These are phyloP conservation scores for Penicillium salamii DNA, from an alignment of 495 filamentous ascomycete species.

Conservation along the genomic window DNA sequence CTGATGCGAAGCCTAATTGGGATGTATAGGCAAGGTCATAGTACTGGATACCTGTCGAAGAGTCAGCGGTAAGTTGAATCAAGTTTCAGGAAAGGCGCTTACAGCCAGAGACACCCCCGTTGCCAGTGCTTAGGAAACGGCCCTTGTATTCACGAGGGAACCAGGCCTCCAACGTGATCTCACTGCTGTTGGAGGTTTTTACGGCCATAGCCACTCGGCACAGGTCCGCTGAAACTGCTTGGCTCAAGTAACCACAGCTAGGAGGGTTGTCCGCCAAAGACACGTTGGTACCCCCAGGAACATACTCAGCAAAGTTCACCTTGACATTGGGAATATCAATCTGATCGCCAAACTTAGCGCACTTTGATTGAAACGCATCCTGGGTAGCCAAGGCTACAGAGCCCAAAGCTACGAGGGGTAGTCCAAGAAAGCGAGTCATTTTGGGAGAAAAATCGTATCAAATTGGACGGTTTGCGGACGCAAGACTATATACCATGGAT, in stretches of 20 bases:
- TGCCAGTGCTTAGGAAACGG: constrained; percentile 54
- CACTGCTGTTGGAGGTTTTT: constrained; percentile 49
- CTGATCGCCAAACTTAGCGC: constrained; percentile 27
- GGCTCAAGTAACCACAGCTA: constrained; percentile 39
- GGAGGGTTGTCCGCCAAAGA: constrained; percentile 44
- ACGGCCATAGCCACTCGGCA: constrained; percentile 59
- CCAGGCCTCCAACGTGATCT: constrained; percentile 58
- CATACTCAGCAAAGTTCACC: constrained; percentile 39
- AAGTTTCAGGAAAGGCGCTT: constrained; percentile 11
- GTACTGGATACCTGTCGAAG: constrained; percentile 42
- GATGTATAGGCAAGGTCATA: constrained; percentile 43
- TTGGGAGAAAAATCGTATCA: background rate
- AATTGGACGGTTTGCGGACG: background rate
- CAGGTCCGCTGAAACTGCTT: constrained; percentile 44
- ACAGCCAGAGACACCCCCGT: constrained; percentile 57
- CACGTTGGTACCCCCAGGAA: constrained; percentile 48
- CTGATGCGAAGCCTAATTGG: constrained; percentile 51
- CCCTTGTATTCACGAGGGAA: constrained; percentile 52
- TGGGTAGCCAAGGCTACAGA: constrained; percentile 25
- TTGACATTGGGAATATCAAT: constrained; percentile 37
- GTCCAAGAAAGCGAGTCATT: constrained; percentile 17
- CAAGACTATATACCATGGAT: background rate
- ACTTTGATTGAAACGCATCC: constrained; percentile 31
- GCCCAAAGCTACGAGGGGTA: constrained; percentile 23
- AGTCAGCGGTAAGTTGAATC: background rate